A percentile compares a stretch with the other conserved stretches of the same genome.
phyloP scores from a whole-genome alignment of 176 grass and related monocot species.

The Cocos nucifera region DNA sequence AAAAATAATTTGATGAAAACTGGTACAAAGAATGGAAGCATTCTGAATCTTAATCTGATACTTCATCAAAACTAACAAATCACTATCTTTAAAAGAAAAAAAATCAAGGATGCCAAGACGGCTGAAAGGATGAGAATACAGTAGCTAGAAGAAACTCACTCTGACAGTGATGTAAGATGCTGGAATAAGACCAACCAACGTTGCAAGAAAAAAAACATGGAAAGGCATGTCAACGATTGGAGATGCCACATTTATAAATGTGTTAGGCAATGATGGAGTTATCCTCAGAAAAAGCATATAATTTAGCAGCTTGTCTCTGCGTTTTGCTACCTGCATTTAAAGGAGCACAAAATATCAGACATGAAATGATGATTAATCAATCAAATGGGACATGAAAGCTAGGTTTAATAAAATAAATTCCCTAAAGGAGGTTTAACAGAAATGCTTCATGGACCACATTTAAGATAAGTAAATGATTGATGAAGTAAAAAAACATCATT shows the following conservation, averaged over 20 bases:
- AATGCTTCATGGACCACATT: no score
- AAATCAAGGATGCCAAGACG: no score
- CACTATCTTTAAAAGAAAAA: no score
- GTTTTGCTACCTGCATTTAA: slow-evolving; percentile 2
- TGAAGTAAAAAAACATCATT: no score
- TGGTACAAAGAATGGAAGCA: no score
- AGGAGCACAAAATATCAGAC: not conserved
- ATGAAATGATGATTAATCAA: no score
- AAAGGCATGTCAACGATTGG: slow-evolving; percentile 13
- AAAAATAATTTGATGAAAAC: no score
- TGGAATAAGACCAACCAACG: slow-evolving; percentile 11
- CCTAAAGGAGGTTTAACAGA: no score
- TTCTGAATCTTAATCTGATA: no score
- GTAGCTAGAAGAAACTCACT: not conserved
- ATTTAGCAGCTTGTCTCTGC: slow-evolving; percentile 8
- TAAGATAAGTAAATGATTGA: not conserved
- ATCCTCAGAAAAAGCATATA: slow-evolving; percentile 18
- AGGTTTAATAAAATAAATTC: not conserved
- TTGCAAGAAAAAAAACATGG: slow-evolving; percentile 8
- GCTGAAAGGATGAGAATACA: no score
- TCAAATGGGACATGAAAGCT: not conserved
- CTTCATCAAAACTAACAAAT: no score
- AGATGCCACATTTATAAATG: slow-evolving; percentile 17
- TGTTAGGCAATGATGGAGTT: slow-evolving; percentile 11
- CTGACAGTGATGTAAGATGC: slow-evolving; percentile 7